phyloP scores from a whole-genome alignment of 306 rosid genomes.

The Vigna nakashimae region DNA sequence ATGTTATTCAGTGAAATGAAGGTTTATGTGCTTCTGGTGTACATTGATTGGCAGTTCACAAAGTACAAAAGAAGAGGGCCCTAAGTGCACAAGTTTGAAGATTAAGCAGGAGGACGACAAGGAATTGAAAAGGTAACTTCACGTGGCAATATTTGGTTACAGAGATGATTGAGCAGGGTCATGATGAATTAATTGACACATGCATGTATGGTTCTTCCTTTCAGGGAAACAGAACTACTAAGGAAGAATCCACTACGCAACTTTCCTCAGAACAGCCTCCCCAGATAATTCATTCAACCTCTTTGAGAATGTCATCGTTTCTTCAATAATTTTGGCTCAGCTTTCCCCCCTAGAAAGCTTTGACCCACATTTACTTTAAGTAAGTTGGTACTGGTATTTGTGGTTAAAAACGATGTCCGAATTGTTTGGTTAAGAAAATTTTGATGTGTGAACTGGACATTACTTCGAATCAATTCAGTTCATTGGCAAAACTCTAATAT shows the following conservation, averaged over 20 bases:
- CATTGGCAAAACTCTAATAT: not conserved
- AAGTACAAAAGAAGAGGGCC: constrained; percentile 43
- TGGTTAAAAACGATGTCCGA: constrained; percentile 9
- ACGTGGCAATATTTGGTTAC: not conserved
- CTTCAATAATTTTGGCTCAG: constrained; percentile 16
- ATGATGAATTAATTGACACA: constrained; percentile 19
- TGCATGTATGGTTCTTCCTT: constrained; percentile 8
- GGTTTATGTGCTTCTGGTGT: constrained; percentile 7
- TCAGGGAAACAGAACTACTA: constrained; percentile 82
- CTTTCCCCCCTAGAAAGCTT: constrained; percentile 51
- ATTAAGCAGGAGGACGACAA: constrained; percentile 60
- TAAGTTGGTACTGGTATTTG: constrained; percentile 20
- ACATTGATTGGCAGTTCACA: constrained; percentile 44
- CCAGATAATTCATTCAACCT: constrained; percentile 55
- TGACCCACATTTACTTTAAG: constrained; percentile 22
- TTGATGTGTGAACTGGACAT: not conserved
- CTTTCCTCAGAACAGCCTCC: constrained; percentile 76
- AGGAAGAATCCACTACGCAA: constrained; percentile 87
- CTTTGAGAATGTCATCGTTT: not conserved
- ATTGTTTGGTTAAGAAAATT: not conserved
- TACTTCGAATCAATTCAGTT: not conserved
- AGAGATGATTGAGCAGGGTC: not conserved
- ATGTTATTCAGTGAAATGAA: not conserved
- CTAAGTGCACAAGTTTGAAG: constrained; percentile 58
- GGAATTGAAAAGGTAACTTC: constrained; percentile 69